Conservation (phyloP, 768 basidiomycete genomes). For the Saitozyma podzolica region DNA sequence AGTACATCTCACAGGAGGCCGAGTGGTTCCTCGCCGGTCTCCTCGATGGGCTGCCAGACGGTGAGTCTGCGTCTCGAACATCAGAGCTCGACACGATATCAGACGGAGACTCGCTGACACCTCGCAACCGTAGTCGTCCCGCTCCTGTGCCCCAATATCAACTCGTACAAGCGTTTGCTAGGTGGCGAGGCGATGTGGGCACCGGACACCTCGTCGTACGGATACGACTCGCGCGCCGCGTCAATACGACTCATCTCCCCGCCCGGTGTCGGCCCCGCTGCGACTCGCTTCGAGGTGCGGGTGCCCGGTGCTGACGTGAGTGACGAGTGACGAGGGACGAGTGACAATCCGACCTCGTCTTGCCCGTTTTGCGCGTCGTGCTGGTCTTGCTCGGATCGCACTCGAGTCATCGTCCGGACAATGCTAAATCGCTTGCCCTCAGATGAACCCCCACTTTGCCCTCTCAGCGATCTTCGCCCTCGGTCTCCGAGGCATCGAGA, state of each 20-base stretch:
- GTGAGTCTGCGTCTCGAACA: slow-evolving; percentile 55
- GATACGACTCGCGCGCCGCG: slow-evolving; percentile 91
- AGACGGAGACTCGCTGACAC: not conserved
- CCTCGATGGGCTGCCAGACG: slow-evolving; percentile 82
- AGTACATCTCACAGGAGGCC: slow-evolving; percentile 73
- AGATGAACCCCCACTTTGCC: slow-evolving; percentile 80
- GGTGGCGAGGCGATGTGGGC: slow-evolving; percentile 90
- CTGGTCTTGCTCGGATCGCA: too few species aligned
- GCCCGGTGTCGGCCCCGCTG: slow-evolving; percentile 74
- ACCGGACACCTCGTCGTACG: slow-evolving; percentile 87
- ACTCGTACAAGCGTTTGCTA: slow-evolving; percentile 94
- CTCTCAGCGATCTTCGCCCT: slow-evolving; percentile 82
- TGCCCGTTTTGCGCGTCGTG: not conserved
- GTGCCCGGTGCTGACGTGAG: slow-evolving; percentile 93
- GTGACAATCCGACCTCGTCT: not conserved
- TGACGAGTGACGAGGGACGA: not conserved
- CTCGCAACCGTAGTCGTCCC: slow-evolving; percentile 64
- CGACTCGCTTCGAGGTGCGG: slow-evolving; percentile 88
- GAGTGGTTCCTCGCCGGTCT: slow-evolving; percentile 96
- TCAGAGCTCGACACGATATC: not conserved
- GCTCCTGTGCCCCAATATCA: slow-evolving; percentile 81
- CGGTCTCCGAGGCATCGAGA: slow-evolving; percentile 83
- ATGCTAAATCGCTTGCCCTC: not conserved
- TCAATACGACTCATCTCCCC: slow-evolving; percentile 90
- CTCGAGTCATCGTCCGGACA: too few species aligned